These are phyloP conservation scores for Biscutella laevigata DNA, from an alignment of 441 rosid genomes.

Conservation along the genomic window DNA sequence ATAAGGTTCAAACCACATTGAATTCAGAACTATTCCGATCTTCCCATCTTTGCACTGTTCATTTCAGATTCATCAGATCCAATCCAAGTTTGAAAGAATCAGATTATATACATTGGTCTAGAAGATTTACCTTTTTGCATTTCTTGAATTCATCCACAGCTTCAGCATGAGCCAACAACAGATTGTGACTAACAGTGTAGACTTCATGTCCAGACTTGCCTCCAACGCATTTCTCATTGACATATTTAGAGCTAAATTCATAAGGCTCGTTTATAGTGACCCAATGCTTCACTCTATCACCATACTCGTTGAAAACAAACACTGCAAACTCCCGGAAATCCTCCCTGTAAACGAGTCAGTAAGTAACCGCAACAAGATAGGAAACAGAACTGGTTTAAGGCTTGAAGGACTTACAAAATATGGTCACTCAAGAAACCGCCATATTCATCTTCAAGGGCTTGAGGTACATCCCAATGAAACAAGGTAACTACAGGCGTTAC, in stretches of 20 bases:
- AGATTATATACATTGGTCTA: not conserved
- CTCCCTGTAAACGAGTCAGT: conserved; percentile 10
- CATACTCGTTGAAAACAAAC: conserved; percentile 33
- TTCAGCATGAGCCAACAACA: conserved; percentile 32
- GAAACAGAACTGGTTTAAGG: not conserved
- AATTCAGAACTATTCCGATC: conserved; percentile 25
- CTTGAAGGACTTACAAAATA: conserved; percentile 21
- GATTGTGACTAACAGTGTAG: conserved; percentile 26
- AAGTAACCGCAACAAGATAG: not conserved
- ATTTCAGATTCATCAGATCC: not conserved
- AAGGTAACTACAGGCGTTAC: conserved; percentile 33
- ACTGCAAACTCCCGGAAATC: conserved; percentile 28
- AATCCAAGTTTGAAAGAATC: not conserved
- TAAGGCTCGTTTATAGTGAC: conserved; percentile 35
- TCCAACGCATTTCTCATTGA: conserved; percentile 17
- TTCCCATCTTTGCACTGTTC: conserved; percentile 27
- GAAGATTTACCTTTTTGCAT: conserved; percentile 23
- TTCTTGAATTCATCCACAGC: conserved; percentile 28
- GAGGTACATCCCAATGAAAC: conserved; percentile 39
- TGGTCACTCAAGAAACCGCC: conserved; percentile 31
- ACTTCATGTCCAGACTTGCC: conserved; percentile 30
- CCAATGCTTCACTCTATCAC: conserved; percentile 44
- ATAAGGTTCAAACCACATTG: conserved; percentile 29
- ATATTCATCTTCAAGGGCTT: conserved; percentile 26
- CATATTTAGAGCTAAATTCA: conserved; percentile 23